These are phyloP conservation scores for Yamadazyma paraphyllophila DNA, from an alignment of 805 yeast species.

Conservation along the genomic window DNA sequence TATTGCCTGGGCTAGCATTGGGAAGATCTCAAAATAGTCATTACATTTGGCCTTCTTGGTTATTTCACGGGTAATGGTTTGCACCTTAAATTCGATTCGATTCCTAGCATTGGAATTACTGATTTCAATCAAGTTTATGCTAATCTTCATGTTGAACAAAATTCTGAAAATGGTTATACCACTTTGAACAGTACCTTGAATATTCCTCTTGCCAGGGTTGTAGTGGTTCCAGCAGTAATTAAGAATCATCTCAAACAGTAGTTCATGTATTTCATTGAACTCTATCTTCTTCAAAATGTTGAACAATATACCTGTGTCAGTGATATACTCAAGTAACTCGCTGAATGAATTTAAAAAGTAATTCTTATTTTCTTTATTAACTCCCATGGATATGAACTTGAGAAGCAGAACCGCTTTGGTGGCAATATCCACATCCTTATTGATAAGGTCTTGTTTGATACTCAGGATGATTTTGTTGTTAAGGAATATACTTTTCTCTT, in stretches of 20 bases:
- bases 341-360: constrained; percentile 38
- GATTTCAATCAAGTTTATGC: constrained; percentile 11
- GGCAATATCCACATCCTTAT: constrained; percentile 6
- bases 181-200: constrained; percentile 18
- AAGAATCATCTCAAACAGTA: constrained; percentile 40
- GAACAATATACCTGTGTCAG: constrained; percentile 37
- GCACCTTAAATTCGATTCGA: constrained; percentile 16
- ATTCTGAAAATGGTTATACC: constrained; percentile 29
- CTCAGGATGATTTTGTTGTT: constrained; percentile 12
- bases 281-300: constrained; percentile 23
- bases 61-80: constrained; percentile 14
- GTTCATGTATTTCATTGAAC: constrained; percentile 21
- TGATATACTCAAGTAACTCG: constrained; percentile 35
- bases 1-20: constrained; percentile 35
- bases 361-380: constrained; percentile 25
- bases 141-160: constrained; percentile 34
- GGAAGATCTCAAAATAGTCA: constrained; percentile 30
- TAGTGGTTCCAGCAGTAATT: constrained; percentile 38
- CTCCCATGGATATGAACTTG: constrained; percentile 17
- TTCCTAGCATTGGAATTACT: background rate
- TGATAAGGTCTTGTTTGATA: constrained; percentile 8
- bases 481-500: constrained; percentile 1
- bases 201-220: background rate
- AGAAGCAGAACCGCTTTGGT: constrained; percentile 13
- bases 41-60: constrained; percentile 20